Evolutionary conservation across 2,329 filamentous ascomycete genomes (phyloP), one percentile per base, ranked within the genome.

Genomic region (Fusarium subglutinans): DNA sequence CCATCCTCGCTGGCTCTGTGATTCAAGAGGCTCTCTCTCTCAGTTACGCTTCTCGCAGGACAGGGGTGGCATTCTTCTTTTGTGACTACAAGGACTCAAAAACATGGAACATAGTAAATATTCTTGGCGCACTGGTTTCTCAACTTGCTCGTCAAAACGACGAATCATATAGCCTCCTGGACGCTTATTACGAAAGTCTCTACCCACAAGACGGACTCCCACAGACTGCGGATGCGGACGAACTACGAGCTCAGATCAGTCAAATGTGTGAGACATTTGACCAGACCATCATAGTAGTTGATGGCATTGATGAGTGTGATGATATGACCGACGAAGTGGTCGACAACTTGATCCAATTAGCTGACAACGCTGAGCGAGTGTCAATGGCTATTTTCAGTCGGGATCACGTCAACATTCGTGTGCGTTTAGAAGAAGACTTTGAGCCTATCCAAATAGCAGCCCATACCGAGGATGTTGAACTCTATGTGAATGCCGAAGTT

Each of bases 401-500:
- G 12, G 55, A 68, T 15, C 47, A 75, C 5, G 9, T 15, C 15
- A 38, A 55, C 7, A 75, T 75, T 10, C 63, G 66, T 0, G 11
- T 30, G 0, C 11, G 22, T 0, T 12, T 72, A 0, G 44, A 66
- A 9, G 18, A 43, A 0, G 28, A 63, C 0, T 74, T 72, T 14
- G 28, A 65, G 0, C 1, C 35, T 0, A 37, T 70, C 11, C 22
- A 24, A 1, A 77, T 76, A 8, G 41, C 40, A 7, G 65, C 72
- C 2, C 61, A 57, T 13, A 63, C 30, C 3, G 48, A 60, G 1
- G 74, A 72, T 6, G 38, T 76, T 5, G 30, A 58, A 24, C 44
- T 69, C 11, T 76, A 75, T 11, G 63, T 74, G 1, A n/a, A 18
- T 11, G 30, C 67, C 5, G 75, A 74, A 5, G 7, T 77, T 10